Evolutionary conservation across 2,329 filamentous ascomycete species (phyloP).

Genomic region (Ophiosphaerella herpotricha): DNA sequence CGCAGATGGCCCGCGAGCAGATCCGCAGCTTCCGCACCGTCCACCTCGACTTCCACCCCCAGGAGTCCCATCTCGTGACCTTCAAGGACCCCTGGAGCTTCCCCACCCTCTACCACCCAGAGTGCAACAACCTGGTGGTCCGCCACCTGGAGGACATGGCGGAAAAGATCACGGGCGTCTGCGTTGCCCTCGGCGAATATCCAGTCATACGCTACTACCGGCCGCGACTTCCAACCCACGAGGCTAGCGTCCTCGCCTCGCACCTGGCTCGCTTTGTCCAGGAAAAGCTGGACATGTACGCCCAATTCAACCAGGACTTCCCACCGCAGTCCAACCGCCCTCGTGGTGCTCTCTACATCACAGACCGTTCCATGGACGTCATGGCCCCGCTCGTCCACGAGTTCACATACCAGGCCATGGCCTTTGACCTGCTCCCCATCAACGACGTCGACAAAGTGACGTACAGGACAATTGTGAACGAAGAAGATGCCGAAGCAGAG

Average conservation of each 20-base stretch:
- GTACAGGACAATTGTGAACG: constrained; percentile 79
- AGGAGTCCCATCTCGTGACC: constrained; percentile 88
- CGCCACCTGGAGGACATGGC: constrained; percentile 83
- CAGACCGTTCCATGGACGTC: constrained; percentile 91
- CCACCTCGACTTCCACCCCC: constrained; percentile 85
- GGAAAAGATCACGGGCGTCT: constrained; percentile 88
- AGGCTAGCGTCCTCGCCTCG: constrained; percentile 83
- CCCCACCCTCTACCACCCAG: constrained; percentile 86
- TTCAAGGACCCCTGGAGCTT: constrained; percentile 97
- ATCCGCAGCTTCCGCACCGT: constrained; percentile 82
- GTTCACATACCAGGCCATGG: constrained; percentile 99
- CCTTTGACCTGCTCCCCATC: constrained; percentile 87
- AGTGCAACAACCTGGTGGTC: constrained; percentile 81
- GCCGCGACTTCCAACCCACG: constrained; percentile 75
- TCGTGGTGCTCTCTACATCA: constrained; percentile 80
- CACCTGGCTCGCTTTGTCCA: constrained; percentile 91
- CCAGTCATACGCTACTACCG: constrained; percentile 91
- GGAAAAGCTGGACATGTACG: constrained; percentile 87
- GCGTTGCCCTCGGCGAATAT: constrained; percentile 90
- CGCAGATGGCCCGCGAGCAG: constrained; percentile 69
- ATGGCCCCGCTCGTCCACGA: constrained; percentile 88
- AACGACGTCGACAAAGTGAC: constrained; percentile 86
- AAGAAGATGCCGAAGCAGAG: constrained; percentile 70
- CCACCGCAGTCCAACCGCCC: constrained; percentile 79
- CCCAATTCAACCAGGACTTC: constrained; percentile 81